A percentile compares a stretch with the other conserved stretches of the same genome.
Evolutionary conservation across 2,329 filamentous ascomycete species (phyloP).

Genomic region (Tolypocladium album): DNA sequence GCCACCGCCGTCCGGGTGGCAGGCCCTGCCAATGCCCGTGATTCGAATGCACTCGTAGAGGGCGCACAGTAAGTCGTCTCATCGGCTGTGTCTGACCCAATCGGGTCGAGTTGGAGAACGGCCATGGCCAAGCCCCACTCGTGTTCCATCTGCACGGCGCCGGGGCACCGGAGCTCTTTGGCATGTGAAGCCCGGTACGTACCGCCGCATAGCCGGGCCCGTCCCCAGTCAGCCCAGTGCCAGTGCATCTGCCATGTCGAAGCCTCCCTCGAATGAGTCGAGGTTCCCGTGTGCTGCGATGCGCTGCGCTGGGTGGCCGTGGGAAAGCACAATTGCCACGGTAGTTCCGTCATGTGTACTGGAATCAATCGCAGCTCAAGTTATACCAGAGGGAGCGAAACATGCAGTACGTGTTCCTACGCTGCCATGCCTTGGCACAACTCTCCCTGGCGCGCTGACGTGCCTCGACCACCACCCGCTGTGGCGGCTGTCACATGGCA

Average conservation of each 20-base stretch:
- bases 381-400: neutral
- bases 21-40: too few relatives aligned
- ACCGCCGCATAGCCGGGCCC: neutral
- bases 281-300: neutral
- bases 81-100: neutral
- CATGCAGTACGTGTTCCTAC: too few relatives aligned
- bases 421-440: too few relatives aligned
- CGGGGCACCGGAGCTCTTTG: slow-evolving; percentile 18
- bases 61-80: neutral
- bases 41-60: too few relatives aligned
- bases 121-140: slow-evolving; percentile 9
- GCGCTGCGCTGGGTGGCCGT: too few relatives aligned
- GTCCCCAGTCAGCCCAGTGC: neutral
- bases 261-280: neutral
- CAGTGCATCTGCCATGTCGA: neutral
- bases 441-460: too few relatives aligned
- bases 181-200: slow-evolving; percentile 16
- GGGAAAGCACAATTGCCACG: neutral
- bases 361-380: neutral
- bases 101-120: neutral
- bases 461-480: neutral
- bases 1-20: too few relatives aligned
- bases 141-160: slow-evolving; percentile 3
- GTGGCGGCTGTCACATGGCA: neutral
- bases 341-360: too few relatives aligned